Conservation (phyloP, 228 moss, liverwort and hornwort species). For the Sphagnum magellanicum region DNA sequence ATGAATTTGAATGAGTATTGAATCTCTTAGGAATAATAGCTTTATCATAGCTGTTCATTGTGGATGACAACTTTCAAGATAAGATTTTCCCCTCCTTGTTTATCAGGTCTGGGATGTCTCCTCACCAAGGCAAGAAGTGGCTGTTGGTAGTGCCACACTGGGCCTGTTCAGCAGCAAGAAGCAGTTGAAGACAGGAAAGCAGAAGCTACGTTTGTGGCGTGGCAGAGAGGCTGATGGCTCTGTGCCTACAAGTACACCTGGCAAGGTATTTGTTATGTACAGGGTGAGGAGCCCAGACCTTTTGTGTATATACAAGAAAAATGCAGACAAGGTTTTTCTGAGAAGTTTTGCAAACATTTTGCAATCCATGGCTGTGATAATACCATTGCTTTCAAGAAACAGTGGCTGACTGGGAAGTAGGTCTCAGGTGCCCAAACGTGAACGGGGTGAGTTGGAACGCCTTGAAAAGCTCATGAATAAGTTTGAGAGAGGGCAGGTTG, state of each 20-base stretch:
- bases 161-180: constrained; percentile 85
- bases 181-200: constrained; percentile 94
- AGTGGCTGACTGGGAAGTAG: too few species aligned
- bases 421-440: constrained; percentile 81
- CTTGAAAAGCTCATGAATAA: constrained; percentile 95
- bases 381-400: too few species aligned
- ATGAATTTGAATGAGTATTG: too few species aligned
- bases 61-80: too few species aligned
- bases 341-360: too few species aligned
- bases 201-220: constrained; percentile 90
- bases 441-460: constrained; percentile 92
- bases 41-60: too few species aligned
- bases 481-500: constrained; percentile 84
- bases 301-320: too few species aligned
- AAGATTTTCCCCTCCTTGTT: neutral
- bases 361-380: too few species aligned
- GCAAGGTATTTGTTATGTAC: constrained; percentile 53
- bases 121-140: constrained; percentile 79
- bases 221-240: constrained; percentile 85
- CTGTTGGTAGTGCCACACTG: constrained; percentile 86
- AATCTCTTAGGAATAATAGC: too few species aligned
- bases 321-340: too few species aligned
- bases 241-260: constrained; percentile 73
- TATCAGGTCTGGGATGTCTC: constrained; percentile 99
- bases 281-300: too few species aligned